These are phyloP conservation scores for Talaromyces sp. DNA, from an alignment of 2,329 filamentous ascomycete genomes.

Conservation along the genomic window DNA sequence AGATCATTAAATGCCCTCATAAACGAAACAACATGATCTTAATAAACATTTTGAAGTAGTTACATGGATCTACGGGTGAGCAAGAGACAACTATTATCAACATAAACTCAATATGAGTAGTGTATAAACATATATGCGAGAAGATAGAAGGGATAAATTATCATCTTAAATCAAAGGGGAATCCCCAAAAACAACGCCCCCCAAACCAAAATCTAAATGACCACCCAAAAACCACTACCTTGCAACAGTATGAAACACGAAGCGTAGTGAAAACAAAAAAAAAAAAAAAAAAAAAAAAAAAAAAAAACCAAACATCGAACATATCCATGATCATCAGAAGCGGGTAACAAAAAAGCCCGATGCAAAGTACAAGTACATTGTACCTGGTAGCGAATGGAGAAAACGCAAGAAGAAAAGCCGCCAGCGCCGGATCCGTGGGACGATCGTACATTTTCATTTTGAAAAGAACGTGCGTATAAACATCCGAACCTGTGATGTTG, in stretches of 20 bases:
- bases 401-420: conserved; percentile 9
- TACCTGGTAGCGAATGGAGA: neutral
- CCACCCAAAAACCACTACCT: conserved; percentile 15
- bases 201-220: conserved; percentile 21
- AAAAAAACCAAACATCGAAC: conserved; percentile 9
- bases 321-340: conserved; percentile 21
- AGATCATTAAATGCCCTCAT: no score
- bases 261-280: neutral
- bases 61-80: neutral
- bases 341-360: conserved; percentile 9
- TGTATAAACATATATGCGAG: conserved; percentile 9
- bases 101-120: neutral
- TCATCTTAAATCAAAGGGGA: neutral
- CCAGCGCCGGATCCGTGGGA: conserved; percentile 9
- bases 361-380: conserved; percentile 10
- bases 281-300: neutral
- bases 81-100: neutral
- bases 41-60: no score
- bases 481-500: conserved; percentile 2
- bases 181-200: conserved; percentile 18
- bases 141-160: conserved; percentile 3
- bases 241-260: conserved; percentile 6
- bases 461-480: conserved; percentile 7
- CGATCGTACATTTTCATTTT: conserved; percentile 7
- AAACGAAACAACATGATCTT: no score